These are phyloP conservation scores for Crassisporium funariophilum DNA, from an alignment of 768 basidiomycete genomes.

Conservation along the genomic window DNA sequence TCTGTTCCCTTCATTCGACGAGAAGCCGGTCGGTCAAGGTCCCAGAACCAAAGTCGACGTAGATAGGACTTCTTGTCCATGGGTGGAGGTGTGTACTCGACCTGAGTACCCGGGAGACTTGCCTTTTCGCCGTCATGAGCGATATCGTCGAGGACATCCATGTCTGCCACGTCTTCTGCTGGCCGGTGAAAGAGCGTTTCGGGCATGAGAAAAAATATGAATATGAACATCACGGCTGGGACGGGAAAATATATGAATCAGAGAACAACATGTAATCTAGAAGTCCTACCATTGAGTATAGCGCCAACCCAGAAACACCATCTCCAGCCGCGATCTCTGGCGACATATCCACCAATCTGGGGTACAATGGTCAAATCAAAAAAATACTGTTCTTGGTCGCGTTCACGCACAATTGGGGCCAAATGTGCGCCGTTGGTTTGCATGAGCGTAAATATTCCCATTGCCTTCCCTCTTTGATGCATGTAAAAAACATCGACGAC, in stretches of 20 bases:
- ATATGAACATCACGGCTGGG: slow-evolving; percentile 27
- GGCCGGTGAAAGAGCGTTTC: slow-evolving; percentile 43
- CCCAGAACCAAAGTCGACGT: slow-evolving; percentile 32
- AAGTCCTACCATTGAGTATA: slow-evolving; percentile 37
- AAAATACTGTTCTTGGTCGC: neutral
- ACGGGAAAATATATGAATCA: too few species aligned
- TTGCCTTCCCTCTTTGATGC: slow-evolving; percentile 43
- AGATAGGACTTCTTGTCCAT: slow-evolving; percentile 26
- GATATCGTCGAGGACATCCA: slow-evolving; percentile 6
- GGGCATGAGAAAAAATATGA: slow-evolving; percentile 40
- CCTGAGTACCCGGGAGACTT: slow-evolving; percentile 11
- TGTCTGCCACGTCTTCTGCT: slow-evolving; percentile 12
- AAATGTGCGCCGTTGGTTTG: slow-evolving; percentile 43
- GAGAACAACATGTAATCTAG: neutral
- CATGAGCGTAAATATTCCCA: slow-evolving; percentile 46
- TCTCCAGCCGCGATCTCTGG: slow-evolving; percentile 38
- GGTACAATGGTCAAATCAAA: neutral
- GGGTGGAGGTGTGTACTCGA: slow-evolving; percentile 28
- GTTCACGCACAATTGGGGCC: slow-evolving; percentile 38
- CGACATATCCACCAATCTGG: slow-evolving; percentile 41
- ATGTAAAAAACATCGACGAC: slow-evolving; percentile 38
- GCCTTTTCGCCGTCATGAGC: slow-evolving; percentile 18
- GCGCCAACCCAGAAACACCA: slow-evolving; percentile 48
- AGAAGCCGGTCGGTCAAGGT: slow-evolving; percentile 29
- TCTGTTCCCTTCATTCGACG: slow-evolving; percentile 28